Percentiles rank a stretch among this genome's conserved stretches.
phyloP scores from a whole-genome alignment of 257 asterid species.

The Mentha longifolia region DNA sequence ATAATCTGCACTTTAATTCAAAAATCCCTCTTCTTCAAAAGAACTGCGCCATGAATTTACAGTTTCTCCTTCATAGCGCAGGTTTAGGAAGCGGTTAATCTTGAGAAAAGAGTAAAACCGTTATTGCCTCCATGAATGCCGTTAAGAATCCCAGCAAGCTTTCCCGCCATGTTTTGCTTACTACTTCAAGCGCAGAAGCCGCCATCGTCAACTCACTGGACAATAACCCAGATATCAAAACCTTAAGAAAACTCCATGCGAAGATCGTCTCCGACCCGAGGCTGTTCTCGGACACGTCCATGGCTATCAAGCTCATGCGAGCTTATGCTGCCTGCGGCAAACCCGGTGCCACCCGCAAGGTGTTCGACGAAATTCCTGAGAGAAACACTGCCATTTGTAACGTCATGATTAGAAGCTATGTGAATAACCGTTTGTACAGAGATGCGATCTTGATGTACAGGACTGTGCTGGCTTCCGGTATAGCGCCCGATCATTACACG shows the following conservation, averaged over 20 bases:
- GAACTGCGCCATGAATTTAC: neutral
- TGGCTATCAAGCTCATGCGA: slow-evolving; percentile 75
- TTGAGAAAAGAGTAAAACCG: neutral
- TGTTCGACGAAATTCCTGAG: slow-evolving; percentile 69
- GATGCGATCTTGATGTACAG: slow-evolving; percentile 66
- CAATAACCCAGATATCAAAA: slow-evolving; percentile 53
- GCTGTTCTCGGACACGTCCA: slow-evolving; percentile 52
- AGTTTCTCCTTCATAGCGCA: too few species aligned
- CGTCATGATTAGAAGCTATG: slow-evolving; percentile 78
- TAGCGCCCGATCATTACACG: slow-evolving; percentile 74
- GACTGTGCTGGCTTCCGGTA: slow-evolving; percentile 47
- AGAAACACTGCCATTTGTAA: slow-evolving; percentile 59
- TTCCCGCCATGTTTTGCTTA: slow-evolving; percentile 46
- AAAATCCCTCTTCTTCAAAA: too few species aligned
- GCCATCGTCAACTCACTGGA: slow-evolving; percentile 46
- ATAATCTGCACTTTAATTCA: too few species aligned
- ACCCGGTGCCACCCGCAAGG: slow-evolving; percentile 56
- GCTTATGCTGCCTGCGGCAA: slow-evolving; percentile 66
- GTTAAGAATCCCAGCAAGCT: slow-evolving; percentile 33
- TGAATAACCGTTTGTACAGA: slow-evolving; percentile 55
- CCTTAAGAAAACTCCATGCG: slow-evolving; percentile 56
- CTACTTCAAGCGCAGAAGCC: slow-evolving; percentile 34
- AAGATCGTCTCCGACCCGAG: slow-evolving; percentile 52
- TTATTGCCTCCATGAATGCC: slow-evolving; percentile 34
- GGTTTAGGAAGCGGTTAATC: too few species aligned